Base-by-base conservation (phyloP, 345 rosid species). In the Barbarea vulgaris region DNA sequence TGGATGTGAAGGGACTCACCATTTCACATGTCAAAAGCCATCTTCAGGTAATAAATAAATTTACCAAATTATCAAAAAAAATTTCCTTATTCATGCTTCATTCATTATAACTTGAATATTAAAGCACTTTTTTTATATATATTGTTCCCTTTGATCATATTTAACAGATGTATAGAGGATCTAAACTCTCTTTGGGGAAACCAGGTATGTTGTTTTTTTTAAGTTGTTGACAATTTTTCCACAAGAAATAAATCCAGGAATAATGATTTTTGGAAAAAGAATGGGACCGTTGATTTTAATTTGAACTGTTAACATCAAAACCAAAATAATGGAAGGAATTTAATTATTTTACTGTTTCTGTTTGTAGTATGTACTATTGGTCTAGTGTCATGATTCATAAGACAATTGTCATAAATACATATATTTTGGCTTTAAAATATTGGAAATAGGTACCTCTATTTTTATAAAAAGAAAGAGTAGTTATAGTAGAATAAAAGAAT, bases 11-110 rank as follows among this genome's bases (percentile, higher is more conserved):
- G 61, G 99, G 99, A 50, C 98, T 95, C 68, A 95, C 97, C 79
- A 92, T 95, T 79, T 90, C 98, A 51, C 99, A 95, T 79, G 98
- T 95, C 65, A 95, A 95, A 74, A 95, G 99, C 82, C 99, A 95
- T 80, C 98, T 95, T 27, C 99, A 95, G 93, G 98, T 93, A 42
- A 17, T 28, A n/a, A n/a, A 24, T 27, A 17, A 30, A 59, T 6
- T 44, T 69, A n/a, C 42, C 21, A 3, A 41, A 51, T 4, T 4
- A 53, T 70, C 1, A 22, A 13, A 33, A 1, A 1, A 22, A 2
- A 4, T 9, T 15, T 17, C 7, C 14, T 7, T 24, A 4, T 34
- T 9, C 15, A 22, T 47, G 18, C 4, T 53, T 33, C 6, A 9
- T 34, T 67, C 9, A 15, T 41, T 4, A 22, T 15, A 34, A 34